Base-by-base conservation (phyloP, 164 flowering plant genomes). In the Berberis thunbergii region DNA sequence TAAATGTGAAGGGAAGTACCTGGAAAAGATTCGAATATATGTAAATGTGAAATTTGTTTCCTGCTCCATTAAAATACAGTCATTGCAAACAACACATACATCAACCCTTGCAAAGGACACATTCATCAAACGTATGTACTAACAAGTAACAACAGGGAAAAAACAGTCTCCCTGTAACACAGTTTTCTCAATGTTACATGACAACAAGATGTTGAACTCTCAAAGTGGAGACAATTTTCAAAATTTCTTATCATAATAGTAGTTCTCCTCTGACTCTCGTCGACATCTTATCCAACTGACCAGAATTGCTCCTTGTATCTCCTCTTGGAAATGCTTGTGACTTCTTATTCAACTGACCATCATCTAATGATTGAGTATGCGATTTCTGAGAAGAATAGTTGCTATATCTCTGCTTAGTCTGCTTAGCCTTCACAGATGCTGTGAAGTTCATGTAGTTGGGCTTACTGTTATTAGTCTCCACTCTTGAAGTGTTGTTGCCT, bases 361-460 rank as follows among this genome's bases (percentile, higher is more conserved):
- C 97, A 69, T 93, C 94, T 87, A 82, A 73, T 12, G 92, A 87
- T 58, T 86, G 98, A 73, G 81, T 83, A 39, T 77, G 88, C 43
- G 62, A 39, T 67, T 86, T 74, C 13, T 75, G 67, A 49, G 77
- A 70, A 41, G 57, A 2, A 43, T 66, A 56, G 42, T 66, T 76
- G 63, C 50, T 41, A 7, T 45, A 57, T 70, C 76, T 84, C 76
- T 78, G 86, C 80, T 93, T 93, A 3, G 92, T 84, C 76, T 78
- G 86, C 80, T 93, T 93, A 3, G 92, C 96, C 75, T 87, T 89
- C 4, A 80, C 85, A 1, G 98, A 86, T 59, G 84, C 86, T 1
- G 98, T 92, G 63, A 84, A 63, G 73, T 69, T 84, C 94, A 88
- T 89, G 70, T 86, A 89, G 50, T 58, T 86, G 55, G 97, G 97